A percentile compares a stretch with the other conserved stretches of the same genome.
These are phyloP conservation scores for Aspergillus bridgeri DNA, from an alignment of 495 filamentous ascomycete species.

Conservation along the genomic window DNA sequence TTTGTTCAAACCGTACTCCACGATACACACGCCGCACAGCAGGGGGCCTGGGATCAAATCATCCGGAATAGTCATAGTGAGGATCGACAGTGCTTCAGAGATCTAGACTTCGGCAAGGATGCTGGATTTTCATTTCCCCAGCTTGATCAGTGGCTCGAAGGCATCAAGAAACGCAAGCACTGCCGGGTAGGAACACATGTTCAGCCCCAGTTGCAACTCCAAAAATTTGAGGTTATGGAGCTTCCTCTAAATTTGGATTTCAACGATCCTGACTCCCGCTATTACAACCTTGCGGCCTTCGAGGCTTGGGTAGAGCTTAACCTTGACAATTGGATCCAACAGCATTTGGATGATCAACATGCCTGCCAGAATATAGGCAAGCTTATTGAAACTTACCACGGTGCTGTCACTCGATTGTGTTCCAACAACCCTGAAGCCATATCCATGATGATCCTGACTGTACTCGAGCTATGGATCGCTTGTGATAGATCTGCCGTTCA, in stretches of 20 bases:
- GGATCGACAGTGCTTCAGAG: neutral
- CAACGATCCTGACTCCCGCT: neutral
- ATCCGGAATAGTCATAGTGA: neutral
- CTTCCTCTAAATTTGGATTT: neutral
- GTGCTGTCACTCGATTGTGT: conserved; percentile 31
- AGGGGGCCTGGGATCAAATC: conserved; percentile 8
- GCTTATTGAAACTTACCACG: conserved; percentile 33
- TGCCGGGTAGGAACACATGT: neutral
- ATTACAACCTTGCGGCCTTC: conserved; percentile 23
- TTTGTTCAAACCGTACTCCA: conserved; percentile 7
- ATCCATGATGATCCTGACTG: conserved; percentile 58
- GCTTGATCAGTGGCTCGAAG: conserved; percentile 10
- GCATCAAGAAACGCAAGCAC: neutral
- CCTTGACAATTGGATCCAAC: conserved; percentile 36
- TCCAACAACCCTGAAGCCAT: conserved; percentile 42
- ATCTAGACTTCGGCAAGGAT: conserved; percentile 6
- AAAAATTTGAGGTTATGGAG: neutral
- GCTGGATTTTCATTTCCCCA: conserved; percentile 3
- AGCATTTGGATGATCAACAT: conserved; percentile 17
- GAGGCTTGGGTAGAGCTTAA: conserved; percentile 42
- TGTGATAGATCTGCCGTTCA: conserved; percentile 49
- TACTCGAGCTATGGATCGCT: conserved; percentile 63
- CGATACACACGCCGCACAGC: neutral
- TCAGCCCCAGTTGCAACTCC: conserved; percentile 4
- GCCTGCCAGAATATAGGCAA: conserved; percentile 25